phyloP scores from a whole-genome alignment of 768 basidiomycete species.

The Xerocomus potaroensis region DNA sequence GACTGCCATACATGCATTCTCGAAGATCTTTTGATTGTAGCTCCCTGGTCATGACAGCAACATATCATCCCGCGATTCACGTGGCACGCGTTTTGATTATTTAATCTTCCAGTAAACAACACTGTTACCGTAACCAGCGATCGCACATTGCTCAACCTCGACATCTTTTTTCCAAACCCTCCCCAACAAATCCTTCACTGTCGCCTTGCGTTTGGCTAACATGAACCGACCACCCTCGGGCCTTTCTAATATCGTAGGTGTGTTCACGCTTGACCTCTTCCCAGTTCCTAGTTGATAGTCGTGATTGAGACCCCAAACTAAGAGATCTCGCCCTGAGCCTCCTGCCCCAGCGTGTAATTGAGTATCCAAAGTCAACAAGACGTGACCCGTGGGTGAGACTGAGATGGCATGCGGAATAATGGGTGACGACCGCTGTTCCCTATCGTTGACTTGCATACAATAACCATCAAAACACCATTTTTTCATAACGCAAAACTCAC shows the following conservation, averaged over 20 bases:
- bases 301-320: constrained; percentile 71
- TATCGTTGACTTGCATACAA: constrained; percentile 56
- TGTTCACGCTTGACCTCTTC: constrained; percentile 53
- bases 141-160: constrained; percentile 59
- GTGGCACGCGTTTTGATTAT: constrained; percentile 8
- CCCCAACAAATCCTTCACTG: constrained; percentile 57
- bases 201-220: constrained; percentile 47
- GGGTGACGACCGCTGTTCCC: constrained; percentile 52
- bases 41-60: constrained; percentile 23
- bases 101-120: constrained; percentile 67
- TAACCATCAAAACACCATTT: constrained; percentile 3
- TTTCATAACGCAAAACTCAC: constrained; percentile 39
- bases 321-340: constrained; percentile 56
- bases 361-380: constrained; percentile 70
- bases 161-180: constrained; percentile 56
- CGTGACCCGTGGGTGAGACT: constrained; percentile 72
- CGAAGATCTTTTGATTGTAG: constrained; percentile 32
- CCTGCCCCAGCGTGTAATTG: constrained; percentile 42
- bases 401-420: constrained; percentile 60
- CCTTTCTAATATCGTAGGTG: constrained; percentile 49
- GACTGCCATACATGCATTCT: constrained; percentile 30
- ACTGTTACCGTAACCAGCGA: constrained; percentile 60
- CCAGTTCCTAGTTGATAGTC: constrained; percentile 76
- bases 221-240: constrained; percentile 56
- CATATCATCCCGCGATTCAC: constrained; percentile 17